Conservation (phyloP, 352 stramenopile genomes). For the Pythium monospermum region DNA sequence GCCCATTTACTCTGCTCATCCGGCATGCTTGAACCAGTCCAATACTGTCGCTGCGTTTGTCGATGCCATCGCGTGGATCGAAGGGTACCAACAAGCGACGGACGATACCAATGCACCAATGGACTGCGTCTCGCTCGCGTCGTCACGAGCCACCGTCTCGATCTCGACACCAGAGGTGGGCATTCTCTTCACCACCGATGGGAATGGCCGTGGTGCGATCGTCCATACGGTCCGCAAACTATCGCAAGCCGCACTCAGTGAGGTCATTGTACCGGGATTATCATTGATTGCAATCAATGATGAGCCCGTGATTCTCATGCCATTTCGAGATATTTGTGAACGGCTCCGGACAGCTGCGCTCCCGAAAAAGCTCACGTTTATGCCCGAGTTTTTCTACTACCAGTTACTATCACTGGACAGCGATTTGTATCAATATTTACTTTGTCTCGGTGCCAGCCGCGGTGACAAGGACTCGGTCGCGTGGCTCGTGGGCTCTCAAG, state of each 20-base stretch:
- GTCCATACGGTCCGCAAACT: constrained; percentile 73
- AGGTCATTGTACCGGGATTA: constrained; percentile 56
- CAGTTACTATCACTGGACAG: constrained; percentile 64
- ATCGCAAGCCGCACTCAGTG: constrained; percentile 75
- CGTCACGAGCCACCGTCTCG: constrained; percentile 59
- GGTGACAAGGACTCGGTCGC: constrained; percentile 63
- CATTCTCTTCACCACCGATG: constrained; percentile 79
- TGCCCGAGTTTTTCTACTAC: constrained; percentile 86
- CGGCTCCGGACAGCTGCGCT: constrained; percentile 52
- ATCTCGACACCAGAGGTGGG: constrained; percentile 82
- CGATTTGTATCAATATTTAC: constrained; percentile 79
- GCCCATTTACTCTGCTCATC: constrained; percentile 59
- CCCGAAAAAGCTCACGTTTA: constrained; percentile 78
- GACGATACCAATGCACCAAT: constrained; percentile 4
- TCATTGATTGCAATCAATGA: constrained; percentile 83
- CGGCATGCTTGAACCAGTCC: constrained; percentile 64
- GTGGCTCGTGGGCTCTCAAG: constrained; percentile 45
- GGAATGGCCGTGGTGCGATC: constrained; percentile 68
- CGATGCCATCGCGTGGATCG: constrained; percentile 75
- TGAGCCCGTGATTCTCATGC: constrained; percentile 71
- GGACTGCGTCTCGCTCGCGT: constrained; percentile 39
- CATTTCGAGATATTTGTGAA: constrained; percentile 72
- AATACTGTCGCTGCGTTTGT: constrained; percentile 59
- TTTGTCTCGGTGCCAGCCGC: constrained; percentile 61
- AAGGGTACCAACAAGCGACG: constrained; percentile 36